phyloP scores from a whole-genome alignment of 2,329 filamentous ascomycete species.

The Rhynchosporium agropyri region DNA sequence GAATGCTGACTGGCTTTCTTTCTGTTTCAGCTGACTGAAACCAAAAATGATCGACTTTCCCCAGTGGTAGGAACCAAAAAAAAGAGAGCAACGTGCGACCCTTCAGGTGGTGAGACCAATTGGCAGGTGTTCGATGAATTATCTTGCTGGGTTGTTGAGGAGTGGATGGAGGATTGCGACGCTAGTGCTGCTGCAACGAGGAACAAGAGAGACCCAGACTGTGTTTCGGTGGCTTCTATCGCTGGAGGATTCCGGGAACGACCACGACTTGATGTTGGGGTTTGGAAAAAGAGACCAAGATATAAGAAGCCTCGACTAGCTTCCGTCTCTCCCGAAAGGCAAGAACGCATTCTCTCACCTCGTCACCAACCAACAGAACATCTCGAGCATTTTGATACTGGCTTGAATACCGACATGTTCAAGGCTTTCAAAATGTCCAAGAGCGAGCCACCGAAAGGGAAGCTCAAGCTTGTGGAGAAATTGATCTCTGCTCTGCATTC shows the following conservation, averaged over 20 bases:
- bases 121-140: background rate
- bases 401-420: background rate
- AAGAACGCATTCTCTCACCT: background rate
- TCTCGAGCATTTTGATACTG: too few relatives aligned
- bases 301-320: background rate
- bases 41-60: background rate
- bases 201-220: background rate
- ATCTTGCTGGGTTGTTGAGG: slow-evolving; percentile 18
- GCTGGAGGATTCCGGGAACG: slow-evolving; percentile 3
- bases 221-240: slow-evolving; percentile 14
- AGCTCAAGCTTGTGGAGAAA: slow-evolving; percentile 12
- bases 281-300: background rate
- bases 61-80: background rate
- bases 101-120: slow-evolving; percentile 18
- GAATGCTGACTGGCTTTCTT: background rate
- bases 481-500: slow-evolving; percentile 5
- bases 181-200: background rate
- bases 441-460: background rate
- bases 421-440: background rate
- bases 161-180: slow-evolving; percentile 18
- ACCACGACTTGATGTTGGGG: slow-evolving; percentile 9
- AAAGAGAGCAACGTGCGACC: background rate
- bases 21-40: background rate
- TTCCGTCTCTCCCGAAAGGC: background rate
- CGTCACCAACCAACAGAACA: background rate